phyloP scores from a whole-genome alignment of 2,329 filamentous ascomycete genomes.

The Aspergillus clavatus region DNA sequence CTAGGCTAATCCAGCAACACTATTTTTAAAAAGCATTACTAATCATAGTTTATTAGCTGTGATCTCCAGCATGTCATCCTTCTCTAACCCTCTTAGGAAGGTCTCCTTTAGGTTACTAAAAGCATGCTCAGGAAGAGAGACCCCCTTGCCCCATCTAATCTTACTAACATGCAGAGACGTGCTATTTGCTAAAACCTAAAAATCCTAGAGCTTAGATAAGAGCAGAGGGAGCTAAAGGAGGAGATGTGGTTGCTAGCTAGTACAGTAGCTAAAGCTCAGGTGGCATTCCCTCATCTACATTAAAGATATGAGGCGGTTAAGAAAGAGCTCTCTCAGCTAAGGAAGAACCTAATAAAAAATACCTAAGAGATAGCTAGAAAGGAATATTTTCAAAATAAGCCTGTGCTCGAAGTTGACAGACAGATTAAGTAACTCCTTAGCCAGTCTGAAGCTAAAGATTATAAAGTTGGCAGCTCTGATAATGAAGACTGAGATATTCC shows the following conservation, averaged over 20 bases:
- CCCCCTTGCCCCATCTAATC: conserved; percentile 14
- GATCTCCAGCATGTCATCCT: conserved; percentile 26
- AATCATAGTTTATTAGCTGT: conserved; percentile 23
- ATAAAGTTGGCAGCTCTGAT: conserved; percentile 66
- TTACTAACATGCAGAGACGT: conserved; percentile 17
- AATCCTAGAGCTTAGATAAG: conserved; percentile 20
- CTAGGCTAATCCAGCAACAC: conserved; percentile 21
- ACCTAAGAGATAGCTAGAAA: conserved; percentile 21
- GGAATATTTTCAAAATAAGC: conserved; percentile 22
- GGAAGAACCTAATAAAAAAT: conserved; percentile 17
- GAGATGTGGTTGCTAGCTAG: conserved; percentile 23
- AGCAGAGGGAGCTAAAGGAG: conserved; percentile 23
- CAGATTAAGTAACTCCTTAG: conserved; percentile 25
- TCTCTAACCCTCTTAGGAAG: conserved; percentile 22
- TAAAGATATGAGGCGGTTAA: conserved; percentile 17
- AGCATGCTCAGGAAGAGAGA: conserved; percentile 27
- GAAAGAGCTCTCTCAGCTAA: conserved; percentile 18
- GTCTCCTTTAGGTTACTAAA: conserved; percentile 16
- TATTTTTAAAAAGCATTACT: conserved; percentile 25
- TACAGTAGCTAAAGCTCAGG: conserved; percentile 16
- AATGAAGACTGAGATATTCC: conserved; percentile 66
- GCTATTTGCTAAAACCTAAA: conserved; percentile 17
- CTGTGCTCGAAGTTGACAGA: conserved; percentile 21
- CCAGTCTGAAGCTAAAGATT: conserved; percentile 53
- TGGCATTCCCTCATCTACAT: conserved; percentile 19